Evolutionary conservation across 306 rosid species (phyloP), one percentile per base, ranked within the genome.

Genomic region (Malus sieversii): DNA sequence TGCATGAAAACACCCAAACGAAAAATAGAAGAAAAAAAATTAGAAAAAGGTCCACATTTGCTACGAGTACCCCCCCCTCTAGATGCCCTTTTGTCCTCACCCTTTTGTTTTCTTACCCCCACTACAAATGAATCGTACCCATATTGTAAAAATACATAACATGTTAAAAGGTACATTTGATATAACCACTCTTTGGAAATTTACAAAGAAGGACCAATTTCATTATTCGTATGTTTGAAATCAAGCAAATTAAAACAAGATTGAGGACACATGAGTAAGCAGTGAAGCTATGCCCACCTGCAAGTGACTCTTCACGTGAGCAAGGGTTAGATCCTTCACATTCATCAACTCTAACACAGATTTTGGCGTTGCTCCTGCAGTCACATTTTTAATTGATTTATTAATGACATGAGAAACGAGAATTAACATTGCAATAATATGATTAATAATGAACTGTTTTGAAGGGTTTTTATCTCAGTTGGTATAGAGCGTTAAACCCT

Each of bases 271-370:
- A 82, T 30, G 63, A 65, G 80, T 71, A 60, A 38, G 67, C 76
- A 82, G 53, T 14, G 48, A 63, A 4, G 55, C 20, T 48, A 48
- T 48, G 29, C 89, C 83, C 87, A 93, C 98, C 98, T 93, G 98
- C 81, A 93, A 89, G 84, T 93, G 98, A 83, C 98, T 93, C 90
- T 93, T 93, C 82, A 93, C 98, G 79, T 93, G 98, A 79, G 98
- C 92, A 83, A 93, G 95, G 87, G 97, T 93, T 85, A 93, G 91
- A 85, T 93, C 97, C 78, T 91, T 93, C 19, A 93, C 98, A 84
- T 91, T 91, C 96, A 93, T 91, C 80, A 93, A 84, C 87, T 93
- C 98, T 79, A 91, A 82, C 61, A 93, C 98, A 18, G 98, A 93
- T 84, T 93, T 93, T 4, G 98, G 98, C 8, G 98, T 93, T 58